Evolutionary conservation across 768 basidiomycete genomes (phyloP), one percentile per base, ranked within the genome.

Genomic region (Scleroderma citrinum): DNA sequence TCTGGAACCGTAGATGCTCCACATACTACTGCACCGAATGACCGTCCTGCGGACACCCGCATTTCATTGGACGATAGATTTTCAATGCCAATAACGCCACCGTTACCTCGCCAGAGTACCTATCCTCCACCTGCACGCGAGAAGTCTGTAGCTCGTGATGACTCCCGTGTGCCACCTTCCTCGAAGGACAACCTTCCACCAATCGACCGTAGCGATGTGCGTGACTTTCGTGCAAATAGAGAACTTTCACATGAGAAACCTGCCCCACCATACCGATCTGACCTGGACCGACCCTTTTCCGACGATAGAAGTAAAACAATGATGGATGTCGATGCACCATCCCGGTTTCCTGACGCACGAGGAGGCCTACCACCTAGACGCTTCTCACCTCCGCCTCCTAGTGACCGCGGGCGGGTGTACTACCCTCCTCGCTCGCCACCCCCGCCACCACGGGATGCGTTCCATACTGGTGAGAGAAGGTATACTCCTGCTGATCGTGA

Each of bases 181-280:
- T 68, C 66, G 49, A 64, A 59, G 11, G 40, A 42, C 16, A n/a
- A 16, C 21, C 13, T 26, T 37, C 31, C 44, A 6, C 46, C 51
- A 37, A 24, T 49, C 29, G 42, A 32, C 30, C 53, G 52, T 32
- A 44, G 31, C 26, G 59, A 65, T 41, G 47, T 48, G 21, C 65
- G 65, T 56, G 68, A 64, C 37, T 65, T 60, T 51, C 59, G 63
- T 46, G 48, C 54, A 41, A 53, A 44, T 54, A 69, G 66, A 36
- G 67, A 66, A 44, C 62, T 65, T 46, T 69, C 73, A 14, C 62
- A 66, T 51, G 72, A 67, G 64, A 68, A 49, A 58, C 69, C 67
- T 36, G 52, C 59, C 38, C 49, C 44, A 39, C 50, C 52, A 2
- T 76, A 74, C 50, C 67, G 75, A 38, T 65, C 74, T 21, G 71